A percentile compares a stretch with the other conserved stretches of the same genome.
Conservation (phyloP, 2,329 filamentous ascomycete genomes). For the Clarireedia homoeocarpa region DNA sequence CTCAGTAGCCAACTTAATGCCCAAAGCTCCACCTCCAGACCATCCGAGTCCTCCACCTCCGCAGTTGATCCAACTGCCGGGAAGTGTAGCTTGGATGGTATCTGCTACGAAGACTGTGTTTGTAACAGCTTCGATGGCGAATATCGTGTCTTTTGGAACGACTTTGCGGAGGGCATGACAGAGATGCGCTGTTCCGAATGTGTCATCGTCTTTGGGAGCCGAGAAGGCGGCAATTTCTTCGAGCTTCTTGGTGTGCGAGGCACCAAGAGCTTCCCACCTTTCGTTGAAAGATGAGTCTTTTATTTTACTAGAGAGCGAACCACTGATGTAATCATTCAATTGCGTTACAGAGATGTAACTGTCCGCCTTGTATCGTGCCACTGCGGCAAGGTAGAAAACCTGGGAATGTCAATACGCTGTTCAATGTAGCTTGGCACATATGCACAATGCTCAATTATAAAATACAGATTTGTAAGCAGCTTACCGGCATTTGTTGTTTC, state of each 20-base stretch:
- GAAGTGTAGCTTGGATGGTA: constrained; percentile 58
- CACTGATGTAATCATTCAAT: constrained; percentile 53
- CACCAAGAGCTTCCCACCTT: constrained; percentile 47
- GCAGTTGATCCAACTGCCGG: constrained; percentile 73
- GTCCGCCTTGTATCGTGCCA: constrained; percentile 60
- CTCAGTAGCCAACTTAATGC: constrained; percentile 63
- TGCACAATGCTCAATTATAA: neutral
- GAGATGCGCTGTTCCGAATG: constrained; percentile 42
- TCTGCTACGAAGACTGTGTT: constrained; percentile 60
- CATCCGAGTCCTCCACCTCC: constrained; percentile 75
- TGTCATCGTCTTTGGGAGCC: constrained; percentile 52
- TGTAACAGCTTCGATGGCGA: constrained; percentile 71
- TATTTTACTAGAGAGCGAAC: constrained; percentile 37
- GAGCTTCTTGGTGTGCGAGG: constrained; percentile 51
- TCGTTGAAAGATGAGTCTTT: constrained; percentile 30
- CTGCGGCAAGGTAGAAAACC: constrained; percentile 60
- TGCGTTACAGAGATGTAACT: constrained; percentile 59
- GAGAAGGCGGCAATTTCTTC: constrained; percentile 49
- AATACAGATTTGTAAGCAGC: neutral
- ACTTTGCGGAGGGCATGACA: constrained; percentile 42
- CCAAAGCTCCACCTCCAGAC: constrained; percentile 68
- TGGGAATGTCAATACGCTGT: neutral
- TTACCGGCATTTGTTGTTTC: constrained; percentile 39
- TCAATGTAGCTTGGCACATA: constrained; percentile 7
- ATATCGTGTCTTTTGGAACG: constrained; percentile 61